Conservation (phyloP, 2,329 filamentous ascomycete species). For the Fusarium lyarnte region DNA sequence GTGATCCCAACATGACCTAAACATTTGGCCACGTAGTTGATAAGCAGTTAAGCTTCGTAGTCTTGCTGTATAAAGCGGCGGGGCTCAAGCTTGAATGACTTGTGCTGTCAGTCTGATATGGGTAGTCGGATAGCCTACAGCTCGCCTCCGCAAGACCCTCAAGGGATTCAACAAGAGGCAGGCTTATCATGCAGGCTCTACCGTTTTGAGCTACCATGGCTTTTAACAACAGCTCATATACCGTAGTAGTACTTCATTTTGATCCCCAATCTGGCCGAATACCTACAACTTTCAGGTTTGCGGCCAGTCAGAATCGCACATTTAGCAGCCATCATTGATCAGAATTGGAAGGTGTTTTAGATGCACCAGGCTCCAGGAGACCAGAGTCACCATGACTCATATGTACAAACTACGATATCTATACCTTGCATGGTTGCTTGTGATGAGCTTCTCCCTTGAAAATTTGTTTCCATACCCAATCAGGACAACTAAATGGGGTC, state of each 20-base stretch:
- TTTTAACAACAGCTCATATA: accelerated
- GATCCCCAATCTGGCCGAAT: accelerated
- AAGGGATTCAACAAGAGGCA: accelerated
- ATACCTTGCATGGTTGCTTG: accelerated
- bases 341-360: neutral
- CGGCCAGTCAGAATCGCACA: accelerated
- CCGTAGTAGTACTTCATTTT: too few relatives aligned
- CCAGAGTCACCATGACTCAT: neutral
- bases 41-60: too few relatives aligned
- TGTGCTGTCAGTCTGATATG: neutral
- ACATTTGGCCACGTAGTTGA: accelerated
- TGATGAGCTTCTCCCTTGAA: accelerated
- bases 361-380: neutral
- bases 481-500: accelerated
- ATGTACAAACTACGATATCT: too few relatives aligned
- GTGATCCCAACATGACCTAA: accelerated
- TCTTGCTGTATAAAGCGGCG: neutral
- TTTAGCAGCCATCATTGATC: neutral
- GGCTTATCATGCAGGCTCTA: neutral
- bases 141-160: neutral
- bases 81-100: too few relatives aligned
- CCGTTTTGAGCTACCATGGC: neutral
- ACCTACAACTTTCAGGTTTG: accelerated
- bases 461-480: accelerated
- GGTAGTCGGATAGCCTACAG: neutral